Percentiles rank a stretch among this genome's conserved stretches.
phyloP scores from a whole-genome alignment of 2,329 filamentous ascomycete species.

The Fusarium haematococcum region DNA sequence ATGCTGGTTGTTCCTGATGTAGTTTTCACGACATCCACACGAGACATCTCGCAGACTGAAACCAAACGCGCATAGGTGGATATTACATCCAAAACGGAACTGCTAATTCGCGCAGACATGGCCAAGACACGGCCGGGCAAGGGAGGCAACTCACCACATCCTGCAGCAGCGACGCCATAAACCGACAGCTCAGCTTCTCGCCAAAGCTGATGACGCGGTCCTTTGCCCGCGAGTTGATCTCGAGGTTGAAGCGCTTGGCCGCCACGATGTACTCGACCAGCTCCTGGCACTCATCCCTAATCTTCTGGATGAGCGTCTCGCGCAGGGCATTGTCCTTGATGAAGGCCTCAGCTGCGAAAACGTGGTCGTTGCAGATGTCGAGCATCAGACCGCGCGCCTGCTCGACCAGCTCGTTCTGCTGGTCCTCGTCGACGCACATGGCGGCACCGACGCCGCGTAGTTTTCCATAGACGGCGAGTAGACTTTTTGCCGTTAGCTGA shows the following conservation, averaged over 20 bases:
- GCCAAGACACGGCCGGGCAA: not conserved
- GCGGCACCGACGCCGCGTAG: conserved; percentile 66
- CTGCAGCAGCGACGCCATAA: conserved; percentile 86
- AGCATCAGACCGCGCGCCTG: conserved; percentile 81
- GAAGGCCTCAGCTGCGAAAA: conserved; percentile 75
- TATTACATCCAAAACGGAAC: not conserved
- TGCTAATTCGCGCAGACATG: conserved; percentile 16
- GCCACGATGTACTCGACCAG: conserved; percentile 79
- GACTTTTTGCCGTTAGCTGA: conserved; percentile 48
- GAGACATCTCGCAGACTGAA: not conserved
- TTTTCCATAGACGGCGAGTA: conserved; percentile 71
- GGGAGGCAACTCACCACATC: conserved; percentile 68
- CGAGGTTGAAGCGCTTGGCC: conserved; percentile 74
- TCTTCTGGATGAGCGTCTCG: conserved; percentile 70
- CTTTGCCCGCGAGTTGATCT: conserved; percentile 82
- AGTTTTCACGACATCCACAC: not conserved
- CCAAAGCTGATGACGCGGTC: conserved; percentile 94
- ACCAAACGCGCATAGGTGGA: not conserved
- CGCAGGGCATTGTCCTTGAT: conserved; percentile 69
- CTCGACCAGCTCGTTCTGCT: conserved; percentile 63
- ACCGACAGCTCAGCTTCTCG: conserved; percentile 93
- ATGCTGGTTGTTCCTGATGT: not conserved
- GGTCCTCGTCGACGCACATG: conserved; percentile 63
- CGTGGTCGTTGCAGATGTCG: conserved; percentile 85
- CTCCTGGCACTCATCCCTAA: conserved; percentile 83